Conservation (phyloP, 805 yeast species). For the Hermanozyma aechmeae region DNA sequence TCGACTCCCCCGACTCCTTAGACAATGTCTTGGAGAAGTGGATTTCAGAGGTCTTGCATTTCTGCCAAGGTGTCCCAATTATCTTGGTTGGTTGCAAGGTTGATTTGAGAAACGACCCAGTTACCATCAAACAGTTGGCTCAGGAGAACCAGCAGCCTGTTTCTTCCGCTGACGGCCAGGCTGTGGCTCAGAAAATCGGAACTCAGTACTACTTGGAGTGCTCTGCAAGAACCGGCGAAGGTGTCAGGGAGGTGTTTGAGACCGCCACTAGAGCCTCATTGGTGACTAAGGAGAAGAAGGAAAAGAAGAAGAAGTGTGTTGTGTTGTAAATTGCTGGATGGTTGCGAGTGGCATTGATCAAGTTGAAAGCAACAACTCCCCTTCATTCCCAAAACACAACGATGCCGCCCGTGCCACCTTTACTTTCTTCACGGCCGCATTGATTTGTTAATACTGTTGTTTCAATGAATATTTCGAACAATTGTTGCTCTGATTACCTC, state of each 20-base stretch:
- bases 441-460: too few relatives aligned
- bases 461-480: too few relatives aligned
- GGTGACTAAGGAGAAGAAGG: constrained; percentile 50
- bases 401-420: too few relatives aligned
- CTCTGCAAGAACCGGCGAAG: constrained; percentile 85
- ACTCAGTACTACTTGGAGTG: constrained; percentile 84
- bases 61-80: constrained; percentile 91
- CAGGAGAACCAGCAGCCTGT: constrained; percentile 68
- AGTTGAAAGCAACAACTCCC: too few relatives aligned
- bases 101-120: constrained; percentile 77
- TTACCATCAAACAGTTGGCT: constrained; percentile 65
- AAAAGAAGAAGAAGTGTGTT: constrained; percentile 63
- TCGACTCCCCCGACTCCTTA: constrained; percentile 85
- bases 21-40: constrained; percentile 94
- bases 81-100: constrained; percentile 87
- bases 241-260: constrained; percentile 89
- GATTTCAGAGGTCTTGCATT: constrained; percentile 88
- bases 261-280: constrained; percentile 88
- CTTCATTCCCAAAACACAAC: too few relatives aligned
- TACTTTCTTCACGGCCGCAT: too few relatives aligned
- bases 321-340: constrained; percentile 52
- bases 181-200: constrained; percentile 83
- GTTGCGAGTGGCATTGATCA: too few relatives aligned
- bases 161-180: constrained; percentile 71
- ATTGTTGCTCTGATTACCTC: too few relatives aligned